Conservation (phyloP, 148 eudicot genomes). For the Rhododendron simsii region DNA sequence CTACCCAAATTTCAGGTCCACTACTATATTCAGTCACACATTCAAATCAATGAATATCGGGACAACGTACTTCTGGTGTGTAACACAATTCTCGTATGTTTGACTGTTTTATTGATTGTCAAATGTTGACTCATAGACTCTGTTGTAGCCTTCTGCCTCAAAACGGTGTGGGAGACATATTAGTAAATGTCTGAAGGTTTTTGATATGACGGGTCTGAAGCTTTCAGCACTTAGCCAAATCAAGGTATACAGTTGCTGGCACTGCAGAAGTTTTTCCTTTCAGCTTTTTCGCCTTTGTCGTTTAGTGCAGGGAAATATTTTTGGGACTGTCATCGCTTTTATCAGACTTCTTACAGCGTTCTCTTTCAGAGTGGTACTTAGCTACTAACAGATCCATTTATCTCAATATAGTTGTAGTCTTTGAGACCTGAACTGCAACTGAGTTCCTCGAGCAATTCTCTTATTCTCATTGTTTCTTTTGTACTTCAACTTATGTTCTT, state of each 20-base stretch:
- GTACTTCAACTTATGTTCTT: neutral
- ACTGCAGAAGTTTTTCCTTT: neutral
- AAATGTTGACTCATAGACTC: neutral
- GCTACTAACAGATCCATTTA: neutral
- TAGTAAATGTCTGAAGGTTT: constrained; percentile 68
- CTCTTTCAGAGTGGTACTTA: neutral
- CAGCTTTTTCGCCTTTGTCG: neutral
- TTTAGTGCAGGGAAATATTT: neutral
- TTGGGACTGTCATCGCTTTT: neutral
- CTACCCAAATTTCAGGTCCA: constrained; percentile 46
- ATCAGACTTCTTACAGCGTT: neutral
- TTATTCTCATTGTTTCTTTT: neutral
- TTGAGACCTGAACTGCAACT: neutral
- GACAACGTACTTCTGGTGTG: constrained; percentile 80
- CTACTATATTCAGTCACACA: constrained; percentile 85
- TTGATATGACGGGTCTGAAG: constrained; percentile 91
- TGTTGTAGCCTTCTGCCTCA: constrained; percentile 68
- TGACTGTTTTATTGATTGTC: neutral
- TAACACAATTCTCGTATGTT: neutral
- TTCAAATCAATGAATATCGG: constrained; percentile 89
- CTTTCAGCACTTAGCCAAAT: constrained; percentile 75
- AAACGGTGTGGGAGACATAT: constrained; percentile 54
- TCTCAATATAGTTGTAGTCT: neutral
- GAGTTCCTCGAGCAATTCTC: neutral
- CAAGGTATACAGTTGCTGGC: constrained; percentile 45